Evolutionary conservation across 768 basidiomycete genomes (phyloP), one percentile per base, ranked within the genome.

Genomic region (Brasilioporus rufonigricans): DNA sequence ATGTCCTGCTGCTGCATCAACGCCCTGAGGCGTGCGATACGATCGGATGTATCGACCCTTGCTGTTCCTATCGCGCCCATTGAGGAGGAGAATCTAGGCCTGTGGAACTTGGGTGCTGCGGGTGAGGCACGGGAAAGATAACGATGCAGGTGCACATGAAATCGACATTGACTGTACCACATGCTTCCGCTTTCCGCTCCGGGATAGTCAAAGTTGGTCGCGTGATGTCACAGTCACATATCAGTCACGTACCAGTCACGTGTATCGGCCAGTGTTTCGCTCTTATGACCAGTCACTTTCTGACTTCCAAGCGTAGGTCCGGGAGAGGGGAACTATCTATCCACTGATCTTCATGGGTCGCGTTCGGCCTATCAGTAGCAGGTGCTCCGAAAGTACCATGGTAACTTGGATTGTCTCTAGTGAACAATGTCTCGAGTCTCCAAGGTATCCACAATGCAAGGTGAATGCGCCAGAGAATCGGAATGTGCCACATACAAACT

Each of bases 1-100:
- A 74, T 63, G 57, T 79, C 73, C 35, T 75, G 72, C 62, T 76
- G 69, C 52, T 72, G 77, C 90, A 96, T 89, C 63, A 91, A 73
- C 68, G 80, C 79, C 45, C 93, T 76, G 46, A 96, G 76, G 45
- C 71, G 76, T 21, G 76, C 73, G 7, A 96, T 76, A 50, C 88
- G 77, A 47, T 80, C 71, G 4, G 83, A 76, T 5, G 91, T 91
- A 68, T 86, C 63, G 26, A 91, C 81, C 3, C 73, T 82, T 43
- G 65, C 71, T 46, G 71, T 69, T 43, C 60, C 68, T 40, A 62
- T 55, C 6, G 62, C 71, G 19, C 72, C 76, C 78, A 80, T 79
- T 3, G 60, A 62, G 14, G 61, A 59, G 3, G 40, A 44, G 1
- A 60, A 60, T 56, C 51, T 61, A 4, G 14, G 23, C 9, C 12